Evolutionary conservation across 306 rosid species (phyloP), one percentile per base, ranked within the genome.

Genomic region (Pterocarpus santalinus): DNA sequence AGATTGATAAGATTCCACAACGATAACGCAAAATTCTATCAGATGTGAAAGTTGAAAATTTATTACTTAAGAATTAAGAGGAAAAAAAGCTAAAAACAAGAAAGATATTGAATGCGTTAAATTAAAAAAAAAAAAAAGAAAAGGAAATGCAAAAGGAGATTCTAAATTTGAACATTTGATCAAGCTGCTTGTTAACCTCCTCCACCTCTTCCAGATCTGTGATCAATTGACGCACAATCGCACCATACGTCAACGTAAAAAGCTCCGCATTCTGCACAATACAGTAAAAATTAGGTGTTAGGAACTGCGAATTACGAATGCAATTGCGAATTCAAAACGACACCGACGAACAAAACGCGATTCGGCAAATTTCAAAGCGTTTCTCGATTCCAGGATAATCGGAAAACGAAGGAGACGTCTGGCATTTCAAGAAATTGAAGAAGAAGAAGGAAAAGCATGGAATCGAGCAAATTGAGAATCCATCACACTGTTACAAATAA

Each of bases 161-260:
- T 52, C 33, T 53, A 9, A 77, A 72, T 9, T 4, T 55, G 17
- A 87, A 95, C 99, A 95, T 95, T 85, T 93, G 99, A 81, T 95
- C 97, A 65, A 95, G 97, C 87, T 95, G 97, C 81, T 91, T 95
- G 94, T 95, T 95, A 46, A 95, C 99, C 89, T 95, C 99, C 75
- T 95, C 98, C 30, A 91, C 98, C 87, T 95, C 99, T 86, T 93
- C 99, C 70, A 95, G 94, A 88, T 95, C 99, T 3, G 99, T 95
- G 49, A 95, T 98, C 91, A 95, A 88, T 79, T 95, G 99, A 61
- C 98, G 98, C 79, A 95, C 98, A 44, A 92, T 90, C 13, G 99
- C 98, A 15, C 99, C 99, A 30, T 95, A 95, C 30, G 99, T 95
- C 83, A 95, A 80, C 7, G 98, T 95, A 88, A 95, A 95, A 0